phyloP scores from a whole-genome alignment of 192 early-diverging fungal species.

The Umbelopsis isabellina region DNA sequence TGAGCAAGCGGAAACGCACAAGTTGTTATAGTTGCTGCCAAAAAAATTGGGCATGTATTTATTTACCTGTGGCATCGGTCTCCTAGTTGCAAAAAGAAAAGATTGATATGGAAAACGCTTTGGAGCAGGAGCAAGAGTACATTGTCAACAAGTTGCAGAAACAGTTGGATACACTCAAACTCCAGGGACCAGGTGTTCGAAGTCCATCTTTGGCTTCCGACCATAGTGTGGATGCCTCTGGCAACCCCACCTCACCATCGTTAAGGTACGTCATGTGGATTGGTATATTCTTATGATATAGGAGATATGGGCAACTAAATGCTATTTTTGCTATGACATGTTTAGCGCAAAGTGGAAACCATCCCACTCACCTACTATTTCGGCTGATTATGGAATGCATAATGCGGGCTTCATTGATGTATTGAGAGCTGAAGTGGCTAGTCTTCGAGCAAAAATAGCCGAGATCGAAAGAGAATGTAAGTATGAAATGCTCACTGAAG shows the following conservation, averaged over 20 bases:
- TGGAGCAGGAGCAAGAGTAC: conserved; percentile 93
- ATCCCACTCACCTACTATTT: conserved; percentile 24
- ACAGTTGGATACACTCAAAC: conserved; percentile 64
- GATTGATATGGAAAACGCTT: conserved; percentile 84
- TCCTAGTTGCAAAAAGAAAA: conserved; percentile 83
- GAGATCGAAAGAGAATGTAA: conserved; percentile 49
- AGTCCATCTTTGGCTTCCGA: conserved; percentile 12
- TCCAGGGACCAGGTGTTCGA: conserved; percentile 38
- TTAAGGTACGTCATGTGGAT: conserved; percentile 10
- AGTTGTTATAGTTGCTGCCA: too few relatives aligned
- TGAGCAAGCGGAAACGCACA: background rate
- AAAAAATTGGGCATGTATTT: too few relatives aligned
- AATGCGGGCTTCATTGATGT: conserved; percentile 30
- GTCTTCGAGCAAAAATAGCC: conserved; percentile 26
- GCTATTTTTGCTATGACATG: background rate
- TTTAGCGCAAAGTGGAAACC: conserved; percentile 38
- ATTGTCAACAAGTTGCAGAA: conserved; percentile 90
- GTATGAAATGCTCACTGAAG: conserved; percentile 7
- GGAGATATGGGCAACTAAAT: background rate
- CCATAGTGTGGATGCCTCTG: conserved; percentile 15
- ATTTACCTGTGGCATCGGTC: background rate
- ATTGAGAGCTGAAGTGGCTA: conserved; percentile 30
- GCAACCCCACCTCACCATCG: conserved; percentile 26
- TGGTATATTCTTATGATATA: background rate
- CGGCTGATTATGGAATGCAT: conserved; percentile 18